Percentiles rank a stretch among this genome's conserved stretches.
Evolutionary conservation across 495 filamentous ascomycete species (phyloP).

Genomic region (Lophium mytilinum): DNA sequence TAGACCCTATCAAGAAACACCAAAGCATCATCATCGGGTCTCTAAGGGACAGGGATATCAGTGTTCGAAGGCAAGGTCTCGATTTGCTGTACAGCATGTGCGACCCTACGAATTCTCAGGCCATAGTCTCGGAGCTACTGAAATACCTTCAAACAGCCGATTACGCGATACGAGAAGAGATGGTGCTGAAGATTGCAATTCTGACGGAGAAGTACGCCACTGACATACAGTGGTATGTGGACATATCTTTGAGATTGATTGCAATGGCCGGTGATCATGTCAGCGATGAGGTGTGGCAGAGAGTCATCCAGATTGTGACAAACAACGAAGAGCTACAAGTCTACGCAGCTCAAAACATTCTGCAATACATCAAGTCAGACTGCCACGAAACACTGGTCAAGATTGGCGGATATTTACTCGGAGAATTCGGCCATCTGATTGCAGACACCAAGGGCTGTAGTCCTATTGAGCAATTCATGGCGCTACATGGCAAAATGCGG

Average conservation of each 20-base stretch:
- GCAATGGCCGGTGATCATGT: conserved; percentile 98
- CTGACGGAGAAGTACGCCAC: conserved; percentile 97
- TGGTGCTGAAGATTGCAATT: conserved; percentile 98
- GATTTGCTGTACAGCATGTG: conserved; percentile 99
- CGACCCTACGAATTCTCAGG: conserved; percentile 80
- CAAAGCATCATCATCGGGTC: conserved; percentile 92
- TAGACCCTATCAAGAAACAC: conserved; percentile 97
- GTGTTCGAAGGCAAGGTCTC: conserved; percentile 87
- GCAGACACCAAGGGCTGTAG: conserved; percentile 90
- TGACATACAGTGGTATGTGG: conserved; percentile 98
- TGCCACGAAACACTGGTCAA: conserved; percentile 97
- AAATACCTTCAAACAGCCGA: conserved; percentile 94
- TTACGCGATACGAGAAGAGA: conserved; percentile 95
- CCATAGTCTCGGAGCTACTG: conserved; percentile 88
- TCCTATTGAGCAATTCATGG: conserved; percentile 95
- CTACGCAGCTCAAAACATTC: conserved; percentile 86
- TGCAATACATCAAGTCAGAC: conserved; percentile 83
- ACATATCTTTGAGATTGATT: conserved; percentile 89
- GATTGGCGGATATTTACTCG: conserved; percentile 91
- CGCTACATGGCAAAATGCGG: conserved; percentile 82
- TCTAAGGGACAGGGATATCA: conserved; percentile 92
- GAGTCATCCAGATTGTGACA: conserved; percentile 97
- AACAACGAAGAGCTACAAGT: conserved; percentile 98
- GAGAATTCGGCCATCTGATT: conserved; percentile 95
- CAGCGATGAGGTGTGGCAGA: conserved; percentile 98